Conservation (phyloP, 305 asterid genomes). For the Nicotiana rustica region DNA sequence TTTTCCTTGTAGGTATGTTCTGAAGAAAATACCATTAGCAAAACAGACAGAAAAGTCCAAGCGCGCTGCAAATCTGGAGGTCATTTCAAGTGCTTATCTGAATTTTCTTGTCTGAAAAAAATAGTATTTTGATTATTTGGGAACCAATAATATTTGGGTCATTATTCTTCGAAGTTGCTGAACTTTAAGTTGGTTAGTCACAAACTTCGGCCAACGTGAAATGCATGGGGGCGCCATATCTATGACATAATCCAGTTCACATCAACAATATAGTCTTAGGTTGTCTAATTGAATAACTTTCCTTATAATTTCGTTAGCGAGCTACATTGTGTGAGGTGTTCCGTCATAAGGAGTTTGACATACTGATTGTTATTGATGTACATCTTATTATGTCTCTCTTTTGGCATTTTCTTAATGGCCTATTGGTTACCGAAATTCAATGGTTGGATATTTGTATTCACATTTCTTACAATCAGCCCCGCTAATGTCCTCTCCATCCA, state of each 20-base stretch:
- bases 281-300: neutral
- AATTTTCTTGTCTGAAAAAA: neutral
- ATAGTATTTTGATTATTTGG: neutral
- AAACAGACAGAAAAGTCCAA: slow-evolving; percentile 82
- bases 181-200: neutral
- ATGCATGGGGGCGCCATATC: neutral
- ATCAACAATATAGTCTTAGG: neutral
- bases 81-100: slow-evolving; percentile 36
- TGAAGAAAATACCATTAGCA: slow-evolving; percentile 76
- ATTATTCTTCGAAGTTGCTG: neutral
- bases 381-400: neutral
- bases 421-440: neutral
- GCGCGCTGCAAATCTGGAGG: slow-evolving; percentile 80
- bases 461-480: neutral
- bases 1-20: slow-evolving; percentile 62
- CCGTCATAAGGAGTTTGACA: neutral
- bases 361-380: neutral
- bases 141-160: neutral
- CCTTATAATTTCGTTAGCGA: neutral
- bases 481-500: neutral
- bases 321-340: neutral
- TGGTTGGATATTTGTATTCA: neutral
- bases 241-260: neutral
- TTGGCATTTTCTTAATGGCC: neutral
- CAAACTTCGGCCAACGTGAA: neutral